phyloP scores from a whole-genome alignment of 1,284 basidiomycete genomes.

The Malassezia japonica region DNA sequence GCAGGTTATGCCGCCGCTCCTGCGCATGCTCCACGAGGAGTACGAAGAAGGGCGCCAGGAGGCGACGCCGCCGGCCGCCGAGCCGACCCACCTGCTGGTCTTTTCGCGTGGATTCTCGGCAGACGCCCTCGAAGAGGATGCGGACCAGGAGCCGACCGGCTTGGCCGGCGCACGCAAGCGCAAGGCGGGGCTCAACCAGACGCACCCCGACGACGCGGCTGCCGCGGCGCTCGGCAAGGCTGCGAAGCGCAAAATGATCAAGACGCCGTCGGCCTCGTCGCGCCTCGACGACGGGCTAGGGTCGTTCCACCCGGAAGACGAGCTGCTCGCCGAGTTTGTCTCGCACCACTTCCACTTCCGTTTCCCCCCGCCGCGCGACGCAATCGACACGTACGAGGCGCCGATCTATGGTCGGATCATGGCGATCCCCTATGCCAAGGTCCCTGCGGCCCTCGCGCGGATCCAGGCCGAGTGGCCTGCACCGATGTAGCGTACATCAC shows the following conservation, averaged over 20 bases:
- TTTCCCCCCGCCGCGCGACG: conserved; percentile 39
- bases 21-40: conserved; percentile 41
- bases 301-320: conserved; percentile 44
- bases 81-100: conserved; percentile 32
- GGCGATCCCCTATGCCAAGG: conserved; percentile 22
- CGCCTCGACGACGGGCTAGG: conserved; percentile 28
- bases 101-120: conserved; percentile 42
- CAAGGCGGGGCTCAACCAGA: conserved; percentile 19
- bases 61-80: conserved; percentile 9
- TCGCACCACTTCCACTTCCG: conserved; percentile 35
- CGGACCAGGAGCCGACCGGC: conserved; percentile 31
- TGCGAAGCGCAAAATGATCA: conserved; percentile 10
- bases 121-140: conserved; percentile 39
- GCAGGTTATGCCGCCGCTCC: conserved; percentile 37
- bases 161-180: conserved; percentile 32
- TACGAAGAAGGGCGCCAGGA: conserved; percentile 12
- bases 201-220: conserved; percentile 12
- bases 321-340: conserved; percentile 27
- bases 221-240: conserved; percentile 19
- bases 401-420: conserved; percentile 38
- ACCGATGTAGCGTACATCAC: neutral
- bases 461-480: conserved; percentile 8
- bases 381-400: conserved; percentile 37
- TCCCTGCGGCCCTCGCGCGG: conserved; percentile 1
- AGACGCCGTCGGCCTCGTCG: conserved; percentile 17